Conservation (phyloP, 2,329 filamentous ascomycete genomes). For the Trichoderma simmonsii region DNA sequence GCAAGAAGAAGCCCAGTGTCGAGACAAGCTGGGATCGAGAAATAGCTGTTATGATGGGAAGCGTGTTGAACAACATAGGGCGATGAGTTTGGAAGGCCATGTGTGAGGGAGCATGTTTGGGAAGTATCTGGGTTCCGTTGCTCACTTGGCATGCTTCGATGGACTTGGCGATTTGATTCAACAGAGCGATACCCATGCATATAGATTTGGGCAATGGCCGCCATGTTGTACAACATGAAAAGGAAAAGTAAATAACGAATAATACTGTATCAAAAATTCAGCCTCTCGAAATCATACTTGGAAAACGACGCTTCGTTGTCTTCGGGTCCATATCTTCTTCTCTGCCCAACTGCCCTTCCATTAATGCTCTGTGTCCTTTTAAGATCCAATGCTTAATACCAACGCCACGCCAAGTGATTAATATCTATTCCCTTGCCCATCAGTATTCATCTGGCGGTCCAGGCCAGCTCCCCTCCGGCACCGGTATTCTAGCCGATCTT, state of each 20-base stretch:
- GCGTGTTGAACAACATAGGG: constrained; percentile 62
- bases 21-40: constrained; percentile 77
- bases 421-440: neutral
- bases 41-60: constrained; percentile 90
- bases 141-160: neutral
- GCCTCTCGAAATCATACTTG: neutral
- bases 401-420: neutral
- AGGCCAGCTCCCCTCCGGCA: constrained; percentile 37
- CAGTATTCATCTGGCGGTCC: constrained; percentile 20
- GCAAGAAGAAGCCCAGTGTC: constrained; percentile 45
- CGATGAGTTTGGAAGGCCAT: constrained; percentile 27
- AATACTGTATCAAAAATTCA: neutral
- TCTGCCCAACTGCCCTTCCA: neutral
- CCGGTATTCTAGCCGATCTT: constrained; percentile 41
- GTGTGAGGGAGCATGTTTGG: neutral
- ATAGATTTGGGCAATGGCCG: neutral
- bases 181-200: neutral
- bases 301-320: neutral
- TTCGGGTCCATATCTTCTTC: neutral
- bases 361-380: neutral
- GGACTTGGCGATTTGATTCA: neutral
- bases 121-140: neutral
- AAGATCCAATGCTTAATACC: neutral
- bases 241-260: neutral
- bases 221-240: neutral